Evolutionary conservation across 2,329 filamentous ascomycete genomes (phyloP), one percentile per base, ranked within the genome.

Genomic region (Paracorniculantispora psalliotae): DNA sequence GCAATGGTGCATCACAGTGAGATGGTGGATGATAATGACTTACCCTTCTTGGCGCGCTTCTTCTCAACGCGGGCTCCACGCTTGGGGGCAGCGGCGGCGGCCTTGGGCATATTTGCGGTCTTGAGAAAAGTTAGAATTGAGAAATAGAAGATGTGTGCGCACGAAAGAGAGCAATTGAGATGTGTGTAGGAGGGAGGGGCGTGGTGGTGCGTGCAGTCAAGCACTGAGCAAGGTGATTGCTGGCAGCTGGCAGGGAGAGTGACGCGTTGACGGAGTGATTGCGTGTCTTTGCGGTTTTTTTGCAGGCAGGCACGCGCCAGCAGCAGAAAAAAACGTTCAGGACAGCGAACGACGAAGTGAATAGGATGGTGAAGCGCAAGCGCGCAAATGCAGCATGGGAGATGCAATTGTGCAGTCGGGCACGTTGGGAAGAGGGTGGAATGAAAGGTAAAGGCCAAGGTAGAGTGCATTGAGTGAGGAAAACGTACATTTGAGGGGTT

Each of bases 21-120:
- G n/a, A 61, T 56, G 60, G 58, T 12, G 35, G 25, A 41, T 44
- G 30, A 17, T 12, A 28, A 13, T 4, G n/a, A 73, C 80, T 68
- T 72, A 84, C 81, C 81, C 81, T 85, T 85, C 81, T 85, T 85
- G 71, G 66, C 68, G 63, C 81, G 79, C 71, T 77, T 77, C 79
- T 81, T 83, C 72, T 79, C 77, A 61, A 75, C 77, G 79, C 83
- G 82, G 62, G 72, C 75, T 66, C 77, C 80, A 65, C 78, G 78
- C 77, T 83, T 85, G 49, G 65, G 65, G 60, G 72, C 63, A 67
- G 53, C 53, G 63, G 77, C 72, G 53, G 79, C 73, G 67, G 80
- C 81, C 77, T 85, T 85, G 68, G 82, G 81, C 82, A 85, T 85
- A 64, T 69, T 83, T 77, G 69, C 67, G 69, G 74, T 63, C 64